A percentile compares a stretch with the other conserved stretches of the same genome.
Evolutionary conservation across 2,329 filamentous ascomycete genomes (phyloP).

Genomic region (Colletotrichum agaves): DNA sequence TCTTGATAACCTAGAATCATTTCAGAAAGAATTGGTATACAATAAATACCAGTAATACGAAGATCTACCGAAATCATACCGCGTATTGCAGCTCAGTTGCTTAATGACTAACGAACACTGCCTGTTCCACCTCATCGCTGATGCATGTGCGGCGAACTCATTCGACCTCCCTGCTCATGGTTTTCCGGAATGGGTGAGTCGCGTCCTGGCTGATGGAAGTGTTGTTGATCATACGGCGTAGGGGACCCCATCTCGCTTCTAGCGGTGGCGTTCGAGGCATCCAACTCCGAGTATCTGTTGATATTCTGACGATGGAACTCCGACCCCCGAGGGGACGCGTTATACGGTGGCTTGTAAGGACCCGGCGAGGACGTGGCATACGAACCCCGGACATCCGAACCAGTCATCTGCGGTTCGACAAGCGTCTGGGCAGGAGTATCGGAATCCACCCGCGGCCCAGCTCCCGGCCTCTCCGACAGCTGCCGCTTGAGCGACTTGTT

Average conservation of each 20-base stretch:
- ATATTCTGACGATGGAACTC: conserved; percentile 31
- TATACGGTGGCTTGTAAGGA: conserved; percentile 23
- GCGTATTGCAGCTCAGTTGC: too few species aligned
- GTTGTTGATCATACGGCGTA: conserved; percentile 27
- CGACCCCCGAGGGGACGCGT: conserved; percentile 8
- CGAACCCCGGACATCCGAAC: not conserved
- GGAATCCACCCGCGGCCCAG: not conserved
- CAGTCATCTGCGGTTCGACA: conserved; percentile 19
- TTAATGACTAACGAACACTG: too few species aligned
- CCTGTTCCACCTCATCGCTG: not conserved
- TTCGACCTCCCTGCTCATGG: not conserved
- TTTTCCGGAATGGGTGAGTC: conserved; percentile 12
- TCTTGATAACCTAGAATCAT: too few species aligned
- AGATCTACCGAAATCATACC: too few species aligned
- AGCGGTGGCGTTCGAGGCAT: conserved; percentile 37
- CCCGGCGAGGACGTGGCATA: conserved; percentile 15
- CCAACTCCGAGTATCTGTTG: conserved; percentile 41
- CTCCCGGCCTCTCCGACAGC: conserved; percentile 14
- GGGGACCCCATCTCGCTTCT: conserved; percentile 33
- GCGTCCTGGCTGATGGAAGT: conserved; percentile 18
- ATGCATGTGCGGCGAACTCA: conserved; percentile 9
- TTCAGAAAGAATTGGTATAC: too few species aligned
- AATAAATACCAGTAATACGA: too few species aligned
- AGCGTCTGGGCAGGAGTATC: not conserved
- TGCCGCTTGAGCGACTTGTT: conserved; percentile 40